Evolutionary conservation across 2,329 filamentous ascomycete species (phyloP).

Genomic region (Achaetomium macrosporum): DNA sequence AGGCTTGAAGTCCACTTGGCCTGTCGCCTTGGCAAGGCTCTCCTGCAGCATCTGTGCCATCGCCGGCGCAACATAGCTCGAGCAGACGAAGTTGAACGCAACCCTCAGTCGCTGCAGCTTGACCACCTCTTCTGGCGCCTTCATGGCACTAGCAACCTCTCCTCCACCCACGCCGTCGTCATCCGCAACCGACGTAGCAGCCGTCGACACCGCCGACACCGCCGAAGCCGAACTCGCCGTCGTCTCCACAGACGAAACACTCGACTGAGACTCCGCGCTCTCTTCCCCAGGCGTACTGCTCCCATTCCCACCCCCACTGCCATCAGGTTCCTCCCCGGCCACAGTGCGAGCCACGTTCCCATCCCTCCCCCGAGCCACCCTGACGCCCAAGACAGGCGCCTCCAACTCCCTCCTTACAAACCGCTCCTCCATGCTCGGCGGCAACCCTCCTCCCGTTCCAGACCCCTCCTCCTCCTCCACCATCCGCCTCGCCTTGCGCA

Average conservation of each 20-base stretch:
- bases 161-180: constrained; percentile 22
- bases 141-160: constrained; percentile 37
- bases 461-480: constrained; percentile 34
- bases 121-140: constrained; percentile 44
- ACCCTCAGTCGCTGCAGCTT: constrained; percentile 59
- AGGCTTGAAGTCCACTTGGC: constrained; percentile 57
- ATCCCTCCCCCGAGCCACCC: constrained; percentile 27
- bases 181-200: constrained; percentile 39
- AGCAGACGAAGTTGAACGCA: constrained; percentile 58
- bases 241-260: constrained; percentile 32
- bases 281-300: constrained; percentile 26
- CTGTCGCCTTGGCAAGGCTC: constrained; percentile 29
- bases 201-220: constrained; percentile 32
- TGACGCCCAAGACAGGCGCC: constrained; percentile 65
- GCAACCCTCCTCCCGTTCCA: constrained; percentile 58
- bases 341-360: not conserved
- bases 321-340: not conserved
- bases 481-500: constrained; percentile 68
- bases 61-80: constrained; percentile 50
- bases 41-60: constrained; percentile 40
- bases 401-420: constrained; percentile 74
- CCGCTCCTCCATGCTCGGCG: constrained; percentile 75
- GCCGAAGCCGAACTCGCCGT: constrained; percentile 34
- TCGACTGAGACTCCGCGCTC: constrained; percentile 39
- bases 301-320: not conserved